These are phyloP conservation scores for Sporisorium sorghi DNA, from an alignment of 1,284 basidiomycete genomes.

Conservation along the genomic window DNA sequence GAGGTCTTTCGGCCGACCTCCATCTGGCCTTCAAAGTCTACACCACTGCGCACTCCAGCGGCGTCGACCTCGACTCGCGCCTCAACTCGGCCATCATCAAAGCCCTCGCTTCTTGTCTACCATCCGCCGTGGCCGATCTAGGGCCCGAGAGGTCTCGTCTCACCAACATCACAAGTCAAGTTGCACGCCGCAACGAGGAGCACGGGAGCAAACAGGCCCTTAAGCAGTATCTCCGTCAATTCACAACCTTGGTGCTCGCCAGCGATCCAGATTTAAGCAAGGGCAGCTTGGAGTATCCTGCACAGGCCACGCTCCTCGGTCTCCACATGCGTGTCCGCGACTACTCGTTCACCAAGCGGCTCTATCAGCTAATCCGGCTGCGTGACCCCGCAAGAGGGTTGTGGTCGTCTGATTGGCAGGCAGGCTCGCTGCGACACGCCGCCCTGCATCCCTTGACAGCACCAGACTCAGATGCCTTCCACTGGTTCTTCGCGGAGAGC, in stretches of 20 bases:
- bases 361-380: slow-evolving; percentile 40
- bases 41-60: slow-evolving; percentile 13
- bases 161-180: slow-evolving; percentile 22
- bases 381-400: slow-evolving; percentile 22
- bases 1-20: slow-evolving; percentile 26
- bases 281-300: slow-evolving; percentile 17
- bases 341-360: slow-evolving; percentile 33
- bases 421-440: slow-evolving; percentile 10
- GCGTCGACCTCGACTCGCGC: slow-evolving; percentile 24
- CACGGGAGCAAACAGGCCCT: slow-evolving; percentile 30
- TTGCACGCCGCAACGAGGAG: slow-evolving; percentile 32
- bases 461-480: slow-evolving; percentile 33
- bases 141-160: slow-evolving; percentile 14
- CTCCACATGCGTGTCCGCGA: slow-evolving; percentile 40
- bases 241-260: slow-evolving; percentile 29
- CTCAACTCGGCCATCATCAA: slow-evolving; percentile 34
- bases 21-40: slow-evolving; percentile 34
- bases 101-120: slow-evolving; percentile 25
- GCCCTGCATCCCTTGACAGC: slow-evolving; percentile 22
- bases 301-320: slow-evolving; percentile 43
- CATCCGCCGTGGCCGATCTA: slow-evolving; percentile 21
- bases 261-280: slow-evolving; percentile 35
- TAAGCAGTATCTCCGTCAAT: slow-evolving; percentile 30
- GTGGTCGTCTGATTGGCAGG: slow-evolving; percentile 20
- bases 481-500: slow-evolving; percentile 42